Evolutionary conservation across 225 moss, liverwort and hornwort species (phyloP).

Genomic region (Pseudoscleropodium purum): DNA sequence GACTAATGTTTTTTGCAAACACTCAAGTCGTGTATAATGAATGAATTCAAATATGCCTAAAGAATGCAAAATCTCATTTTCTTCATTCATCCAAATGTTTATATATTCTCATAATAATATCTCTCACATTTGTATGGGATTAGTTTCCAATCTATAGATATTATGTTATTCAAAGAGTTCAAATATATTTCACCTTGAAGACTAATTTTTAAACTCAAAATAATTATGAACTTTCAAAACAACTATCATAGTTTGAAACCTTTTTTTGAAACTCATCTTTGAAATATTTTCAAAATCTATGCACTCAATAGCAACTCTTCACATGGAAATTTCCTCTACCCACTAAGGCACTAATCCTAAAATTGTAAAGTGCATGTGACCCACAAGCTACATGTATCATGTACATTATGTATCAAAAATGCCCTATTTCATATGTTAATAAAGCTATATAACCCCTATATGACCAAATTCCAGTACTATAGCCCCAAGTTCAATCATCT

Average conservation of each 20-base stretch:
- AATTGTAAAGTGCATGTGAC: not conserved
- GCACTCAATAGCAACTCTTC: not conserved
- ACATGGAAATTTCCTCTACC: not conserved
- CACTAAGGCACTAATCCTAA: not conserved
- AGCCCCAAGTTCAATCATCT: not conserved
- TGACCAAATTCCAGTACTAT: not conserved
- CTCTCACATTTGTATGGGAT: not conserved
- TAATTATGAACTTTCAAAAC: not conserved
- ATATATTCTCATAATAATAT: not conserved
- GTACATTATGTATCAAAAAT: not conserved
- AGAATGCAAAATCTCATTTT: not conserved
- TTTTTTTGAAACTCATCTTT: not conserved
- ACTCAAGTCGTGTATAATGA: not conserved
- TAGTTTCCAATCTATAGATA: not conserved
- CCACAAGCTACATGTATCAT: not conserved
- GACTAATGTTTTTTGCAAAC: not conserved
- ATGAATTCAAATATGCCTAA: not conserved
- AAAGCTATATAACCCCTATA: not conserved
- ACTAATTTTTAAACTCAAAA: not conserved
- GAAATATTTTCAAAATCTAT: not conserved
- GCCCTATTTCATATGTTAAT: not conserved
- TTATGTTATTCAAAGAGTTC: not conserved
- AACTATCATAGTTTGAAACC: not conserved
- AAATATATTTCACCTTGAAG: not conserved
- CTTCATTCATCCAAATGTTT: not conserved